Percentiles rank a stretch among this genome's conserved stretches.
Evolutionary conservation across 208 protist species (phyloP).

Genomic region (Naegleria fowleri): DNA sequence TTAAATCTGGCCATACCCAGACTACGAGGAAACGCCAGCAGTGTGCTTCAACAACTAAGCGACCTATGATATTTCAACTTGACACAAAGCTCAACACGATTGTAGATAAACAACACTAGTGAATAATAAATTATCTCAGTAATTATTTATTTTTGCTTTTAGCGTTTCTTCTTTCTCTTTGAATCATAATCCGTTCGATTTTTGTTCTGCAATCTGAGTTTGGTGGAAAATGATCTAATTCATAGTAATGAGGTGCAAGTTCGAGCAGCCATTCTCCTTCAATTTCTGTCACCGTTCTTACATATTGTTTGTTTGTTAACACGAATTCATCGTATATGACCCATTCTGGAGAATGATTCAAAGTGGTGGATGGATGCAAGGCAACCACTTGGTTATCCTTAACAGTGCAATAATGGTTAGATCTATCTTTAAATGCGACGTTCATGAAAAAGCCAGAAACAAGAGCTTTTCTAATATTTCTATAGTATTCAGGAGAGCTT

Average conservation of each 20-base stretch:
- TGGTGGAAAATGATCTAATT: conserved; percentile 32
- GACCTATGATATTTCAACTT: too few species aligned
- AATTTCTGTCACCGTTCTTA: conserved; percentile 74
- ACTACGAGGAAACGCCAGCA: not conserved
- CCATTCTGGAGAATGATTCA: conserved; percentile 73
- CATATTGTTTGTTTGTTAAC: conserved; percentile 52
- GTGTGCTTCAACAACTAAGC: too few species aligned
- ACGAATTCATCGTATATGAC: conserved; percentile 86
- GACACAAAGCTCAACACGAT: too few species aligned
- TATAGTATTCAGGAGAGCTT: conserved; percentile 57
- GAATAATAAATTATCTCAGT: not conserved
- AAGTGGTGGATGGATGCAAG: conserved; percentile 47
- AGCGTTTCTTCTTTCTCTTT: not conserved
- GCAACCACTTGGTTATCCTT: conserved; percentile 71
- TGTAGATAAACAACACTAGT: not conserved
- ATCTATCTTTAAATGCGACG: conserved; percentile 65
- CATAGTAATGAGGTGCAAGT: conserved; percentile 57
- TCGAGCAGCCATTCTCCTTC: conserved; percentile 60
- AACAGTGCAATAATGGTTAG: conserved; percentile 69
- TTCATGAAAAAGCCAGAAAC: conserved; percentile 77
- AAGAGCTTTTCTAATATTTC: conserved; percentile 65
- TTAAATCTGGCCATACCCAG: not conserved
- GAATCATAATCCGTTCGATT: not conserved
- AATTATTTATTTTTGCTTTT: not conserved
- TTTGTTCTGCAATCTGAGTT: not conserved